These are phyloP conservation scores for Rhynchosporium graminicola DNA, from an alignment of 2,329 filamentous ascomycete genomes.

Conservation along the genomic window DNA sequence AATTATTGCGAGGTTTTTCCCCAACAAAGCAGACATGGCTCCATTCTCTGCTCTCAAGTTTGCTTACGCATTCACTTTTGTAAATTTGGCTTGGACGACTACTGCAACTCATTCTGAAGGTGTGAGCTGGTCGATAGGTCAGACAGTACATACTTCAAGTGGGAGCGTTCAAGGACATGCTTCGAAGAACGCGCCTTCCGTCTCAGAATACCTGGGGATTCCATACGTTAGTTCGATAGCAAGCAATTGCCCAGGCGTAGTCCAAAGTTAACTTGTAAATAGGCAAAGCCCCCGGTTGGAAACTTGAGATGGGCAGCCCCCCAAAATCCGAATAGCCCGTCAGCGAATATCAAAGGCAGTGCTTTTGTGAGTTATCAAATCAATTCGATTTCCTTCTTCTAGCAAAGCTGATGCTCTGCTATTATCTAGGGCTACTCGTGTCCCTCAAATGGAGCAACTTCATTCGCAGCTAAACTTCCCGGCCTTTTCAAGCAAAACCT, in stretches of 20 bases:
- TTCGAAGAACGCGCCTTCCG: conserved; percentile 22
- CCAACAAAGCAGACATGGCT: too few relatives aligned
- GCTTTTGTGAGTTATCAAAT: conserved; percentile 18
- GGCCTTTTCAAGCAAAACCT: conserved; percentile 10
- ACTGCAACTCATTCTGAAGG: neutral
- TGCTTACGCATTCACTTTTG: neutral
- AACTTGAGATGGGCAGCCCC: conserved; percentile 43
- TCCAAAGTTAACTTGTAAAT: neutral
- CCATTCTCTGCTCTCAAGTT: neutral
- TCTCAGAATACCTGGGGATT: conserved; percentile 43
- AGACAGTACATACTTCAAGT: conserved; percentile 25
- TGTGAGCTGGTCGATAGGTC: conserved; percentile 7
- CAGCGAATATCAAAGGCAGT: conserved; percentile 21
- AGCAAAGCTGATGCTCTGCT: neutral
- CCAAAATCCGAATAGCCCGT: conserved; percentile 24
- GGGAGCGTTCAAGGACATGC: conserved; percentile 31
- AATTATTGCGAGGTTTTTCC: too few relatives aligned
- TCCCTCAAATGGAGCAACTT: conserved; percentile 12
- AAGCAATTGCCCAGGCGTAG: neutral
- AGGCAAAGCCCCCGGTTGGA: conserved; percentile 42
- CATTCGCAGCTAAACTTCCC: neutral
- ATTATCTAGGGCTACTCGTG: conserved; percentile 17
- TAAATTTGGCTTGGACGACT: neutral
- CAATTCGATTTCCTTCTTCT: too few relatives aligned
- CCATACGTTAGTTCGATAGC: conserved; percentile 36